Percentiles rank a stretch among this genome's conserved stretches.
Evolutionary conservation across 257 asterid genomes (phyloP).

Genomic region (Anisodus acutangulus): DNA sequence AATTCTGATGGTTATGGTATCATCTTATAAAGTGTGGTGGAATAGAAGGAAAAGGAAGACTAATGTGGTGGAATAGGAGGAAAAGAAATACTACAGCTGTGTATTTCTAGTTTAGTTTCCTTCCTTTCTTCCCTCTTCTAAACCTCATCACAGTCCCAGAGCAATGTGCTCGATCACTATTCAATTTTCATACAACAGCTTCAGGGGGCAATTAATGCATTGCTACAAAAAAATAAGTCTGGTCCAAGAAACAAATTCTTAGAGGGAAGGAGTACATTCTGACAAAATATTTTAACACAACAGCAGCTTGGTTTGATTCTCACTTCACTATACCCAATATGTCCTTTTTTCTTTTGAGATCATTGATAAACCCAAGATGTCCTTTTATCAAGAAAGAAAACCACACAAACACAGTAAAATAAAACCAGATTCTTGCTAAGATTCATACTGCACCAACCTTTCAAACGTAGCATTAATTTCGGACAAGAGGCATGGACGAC

Average conservation of each 20-base stretch:
- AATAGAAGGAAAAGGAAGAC: slow-evolving; percentile 17
- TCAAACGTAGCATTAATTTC: too few relatives aligned
- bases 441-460: too few relatives aligned
- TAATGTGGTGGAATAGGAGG: not conserved
- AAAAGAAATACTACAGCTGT: not conserved
- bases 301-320: not conserved
- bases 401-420: too few relatives aligned
- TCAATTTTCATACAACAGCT: not conserved
- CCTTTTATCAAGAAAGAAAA: too few relatives aligned
- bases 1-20: not conserved
- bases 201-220: slow-evolving; percentile 24
- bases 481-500: too few relatives aligned
- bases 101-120: not conserved
- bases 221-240: not conserved
- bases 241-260: slow-evolving; percentile 7
- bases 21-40: not conserved
- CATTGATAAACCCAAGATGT: too few relatives aligned
- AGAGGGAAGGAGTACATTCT: not conserved
- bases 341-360: too few relatives aligned
- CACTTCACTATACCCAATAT: not conserved
- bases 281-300: not conserved
- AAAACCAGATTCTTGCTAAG: too few relatives aligned
- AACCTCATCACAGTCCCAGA: slow-evolving; percentile 6
- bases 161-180: not conserved
- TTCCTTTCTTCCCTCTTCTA: not conserved